Conservation (phyloP, 352 stramenopile species). For the Globisporangium cederbergense region DNA sequence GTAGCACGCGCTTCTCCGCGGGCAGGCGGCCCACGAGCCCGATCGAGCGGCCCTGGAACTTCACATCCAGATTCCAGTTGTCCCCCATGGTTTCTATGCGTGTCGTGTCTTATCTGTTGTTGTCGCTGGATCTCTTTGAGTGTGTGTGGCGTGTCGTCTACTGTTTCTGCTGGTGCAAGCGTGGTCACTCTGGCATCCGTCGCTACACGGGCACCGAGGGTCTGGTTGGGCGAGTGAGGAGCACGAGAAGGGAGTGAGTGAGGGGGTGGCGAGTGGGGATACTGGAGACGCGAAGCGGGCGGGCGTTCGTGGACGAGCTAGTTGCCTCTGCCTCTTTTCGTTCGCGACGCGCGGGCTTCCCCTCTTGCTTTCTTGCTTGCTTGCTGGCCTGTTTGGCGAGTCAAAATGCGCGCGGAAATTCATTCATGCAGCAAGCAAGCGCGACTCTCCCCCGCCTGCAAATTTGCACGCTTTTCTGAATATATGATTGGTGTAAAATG, state of each 20-base stretch:
- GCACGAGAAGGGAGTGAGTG: background rate
- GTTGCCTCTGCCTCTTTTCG: background rate
- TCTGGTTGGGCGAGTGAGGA: background rate
- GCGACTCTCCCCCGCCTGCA: conserved; percentile 10
- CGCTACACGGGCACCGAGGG: background rate
- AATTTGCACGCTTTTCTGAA: background rate
- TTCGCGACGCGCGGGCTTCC: background rate
- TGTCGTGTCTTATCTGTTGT: background rate
- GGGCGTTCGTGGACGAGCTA: background rate
- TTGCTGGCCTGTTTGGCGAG: conserved; percentile 12
- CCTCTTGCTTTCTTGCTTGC: background rate
- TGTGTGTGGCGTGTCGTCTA: background rate
- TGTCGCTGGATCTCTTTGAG: background rate
- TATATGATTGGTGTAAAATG: conserved; percentile 28
- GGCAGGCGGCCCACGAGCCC: conserved; percentile 69
- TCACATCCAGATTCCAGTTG: conserved; percentile 84
- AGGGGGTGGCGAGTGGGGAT: background rate
- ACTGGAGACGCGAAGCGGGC: background rate
- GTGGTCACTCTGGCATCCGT: conserved; percentile 4
- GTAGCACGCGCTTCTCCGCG: conserved; percentile 73
- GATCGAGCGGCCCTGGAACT: conserved; percentile 77
- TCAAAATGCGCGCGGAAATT: conserved; percentile 16
- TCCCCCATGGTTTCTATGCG: conserved; percentile 35
- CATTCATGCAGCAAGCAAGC: background rate
- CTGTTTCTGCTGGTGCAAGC: conserved; percentile 1